phyloP scores from a whole-genome alignment of 2,329 filamentous ascomycete species.

The Paecilomyces variotii region DNA sequence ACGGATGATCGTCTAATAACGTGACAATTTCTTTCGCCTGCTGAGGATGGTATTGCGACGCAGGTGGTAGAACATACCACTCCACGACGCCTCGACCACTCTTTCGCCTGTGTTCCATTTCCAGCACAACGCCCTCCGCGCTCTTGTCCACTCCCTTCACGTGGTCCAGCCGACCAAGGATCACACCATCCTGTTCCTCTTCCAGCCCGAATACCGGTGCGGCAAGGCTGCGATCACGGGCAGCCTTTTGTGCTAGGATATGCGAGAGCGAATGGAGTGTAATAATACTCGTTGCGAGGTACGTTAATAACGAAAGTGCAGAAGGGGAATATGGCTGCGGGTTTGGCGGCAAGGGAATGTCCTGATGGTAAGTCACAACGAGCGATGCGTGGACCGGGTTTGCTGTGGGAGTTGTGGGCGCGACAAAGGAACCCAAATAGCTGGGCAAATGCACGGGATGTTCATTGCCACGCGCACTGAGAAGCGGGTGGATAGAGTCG shows the following conservation, averaged over 20 bases:
- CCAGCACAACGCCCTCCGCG: conserved; percentile 61
- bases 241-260: conserved; percentile 64
- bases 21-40: conserved; percentile 45
- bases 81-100: conserved; percentile 73
- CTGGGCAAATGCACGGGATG: conserved; percentile 51
- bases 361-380: conserved; percentile 72
- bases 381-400: conserved; percentile 51
- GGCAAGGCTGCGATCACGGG: conserved; percentile 63
- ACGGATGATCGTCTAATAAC: conserved; percentile 68
- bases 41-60: conserved; percentile 36
- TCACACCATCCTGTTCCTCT: conserved; percentile 68
- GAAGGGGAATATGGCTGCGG: conserved; percentile 47
- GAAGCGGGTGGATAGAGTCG: conserved; percentile 67
- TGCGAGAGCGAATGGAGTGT: conserved; percentile 66
- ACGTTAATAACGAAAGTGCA: conserved; percentile 64
- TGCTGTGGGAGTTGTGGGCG: conserved; percentile 36
- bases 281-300: conserved; percentile 83
- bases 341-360: conserved; percentile 54
- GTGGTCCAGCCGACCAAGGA: conserved; percentile 54
- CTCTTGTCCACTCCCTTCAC: conserved; percentile 18
- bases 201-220: conserved; percentile 72
- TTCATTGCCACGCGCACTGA: conserved; percentile 28
- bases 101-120: conserved; percentile 78
- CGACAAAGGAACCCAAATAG: conserved; percentile 63
- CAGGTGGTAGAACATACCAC: conserved; percentile 51